Evolutionary conservation across 2,329 filamentous ascomycete genomes (phyloP), one percentile per base, ranked within the genome.

Genomic region (Cordyceps javanica): DNA sequence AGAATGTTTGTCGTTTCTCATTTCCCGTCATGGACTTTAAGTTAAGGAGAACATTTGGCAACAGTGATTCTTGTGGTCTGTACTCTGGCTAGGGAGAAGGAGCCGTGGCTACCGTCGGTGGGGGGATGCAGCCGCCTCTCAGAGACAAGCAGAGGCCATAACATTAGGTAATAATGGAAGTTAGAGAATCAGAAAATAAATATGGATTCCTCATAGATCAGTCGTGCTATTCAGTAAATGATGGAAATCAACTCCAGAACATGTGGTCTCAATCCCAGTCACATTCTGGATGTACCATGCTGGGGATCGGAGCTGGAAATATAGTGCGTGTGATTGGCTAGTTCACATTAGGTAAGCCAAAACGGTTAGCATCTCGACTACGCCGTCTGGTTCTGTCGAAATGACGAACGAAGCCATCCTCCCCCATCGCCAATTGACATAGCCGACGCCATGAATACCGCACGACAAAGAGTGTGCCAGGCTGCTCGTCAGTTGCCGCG

Each of bases 401-500:
- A 14, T 42, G 19, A 38, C 3, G 14, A 45, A 21, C 54, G 44
- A 26, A 56, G 44, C 30, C 25, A 55, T 42, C 32, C 32, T 50
- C 30, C 28, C 28, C 39, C 28, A 44, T 49, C 61, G 61, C 59
- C 66, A 67, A 72, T 69, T 69, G 68, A 70, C 67, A 65, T 65
- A 64, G 59, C 60, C 62, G 59, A 62, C 61, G 63, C 62, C 57
- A 75, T 75, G 73, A 67, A 73, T 64, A 70, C 72, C 62, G 70
- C 73, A 70, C 75, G 77, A 72, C 75, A 75, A 66, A 72, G 76
- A 70, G 75, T 68, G 68, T 70, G 68, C 67, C 67, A 65, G 52
- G 60, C 69, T 45, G 70, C 70, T 60, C 69, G 72, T 59, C 70
- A 70, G 64, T 66, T 73, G 61, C 69, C 69, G 65, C 67, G 70